Evolutionary conservation across 805 yeast species (phyloP).

Genomic region (Lachancea waltii): DNA sequence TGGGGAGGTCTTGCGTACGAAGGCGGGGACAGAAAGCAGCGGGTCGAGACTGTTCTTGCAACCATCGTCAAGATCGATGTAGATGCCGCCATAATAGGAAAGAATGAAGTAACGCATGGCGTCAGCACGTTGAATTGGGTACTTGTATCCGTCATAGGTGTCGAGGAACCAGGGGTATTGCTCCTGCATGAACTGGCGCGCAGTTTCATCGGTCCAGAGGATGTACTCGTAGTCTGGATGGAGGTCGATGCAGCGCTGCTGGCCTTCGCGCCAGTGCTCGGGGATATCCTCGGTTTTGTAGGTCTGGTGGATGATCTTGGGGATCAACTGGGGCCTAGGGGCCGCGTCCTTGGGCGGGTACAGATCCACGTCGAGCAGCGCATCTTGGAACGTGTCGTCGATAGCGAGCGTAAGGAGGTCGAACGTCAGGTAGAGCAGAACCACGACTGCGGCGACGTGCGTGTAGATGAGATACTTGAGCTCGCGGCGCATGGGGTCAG

Average conservation of each 20-base stretch:
- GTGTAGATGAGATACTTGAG: conserved; percentile 53
- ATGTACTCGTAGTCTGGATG: conserved; percentile 87
- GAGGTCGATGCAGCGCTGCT: conserved; percentile 63
- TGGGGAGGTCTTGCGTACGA: conserved; percentile 80
- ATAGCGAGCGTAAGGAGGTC: conserved; percentile 69
- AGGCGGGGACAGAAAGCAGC: conserved; percentile 72
- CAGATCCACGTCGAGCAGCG: conserved; percentile 54
- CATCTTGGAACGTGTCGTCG: conserved; percentile 64
- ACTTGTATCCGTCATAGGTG: conserved; percentile 71
- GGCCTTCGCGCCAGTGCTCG: conserved; percentile 73
- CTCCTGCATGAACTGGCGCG: conserved; percentile 69
- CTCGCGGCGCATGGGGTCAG: conserved; percentile 52
- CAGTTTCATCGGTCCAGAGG: conserved; percentile 84
- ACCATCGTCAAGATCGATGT: conserved; percentile 87
- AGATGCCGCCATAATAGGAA: conserved; percentile 80
- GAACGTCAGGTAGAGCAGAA: conserved; percentile 54
- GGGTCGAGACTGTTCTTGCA: conserved; percentile 78
- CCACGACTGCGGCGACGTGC: conserved; percentile 48
- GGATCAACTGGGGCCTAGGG: conserved; percentile 54
- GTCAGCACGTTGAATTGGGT: conserved; percentile 85
- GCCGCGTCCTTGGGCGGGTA: conserved; percentile 43
- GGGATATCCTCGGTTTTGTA: conserved; percentile 77
- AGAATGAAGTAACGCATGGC: conserved; percentile 83
- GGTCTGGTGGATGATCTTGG: conserved; percentile 90
- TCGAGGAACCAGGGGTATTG: conserved; percentile 81